Evolutionary conservation across 768 basidiomycete species (phyloP).

Genomic region (Rhizopogon rudus): DNA sequence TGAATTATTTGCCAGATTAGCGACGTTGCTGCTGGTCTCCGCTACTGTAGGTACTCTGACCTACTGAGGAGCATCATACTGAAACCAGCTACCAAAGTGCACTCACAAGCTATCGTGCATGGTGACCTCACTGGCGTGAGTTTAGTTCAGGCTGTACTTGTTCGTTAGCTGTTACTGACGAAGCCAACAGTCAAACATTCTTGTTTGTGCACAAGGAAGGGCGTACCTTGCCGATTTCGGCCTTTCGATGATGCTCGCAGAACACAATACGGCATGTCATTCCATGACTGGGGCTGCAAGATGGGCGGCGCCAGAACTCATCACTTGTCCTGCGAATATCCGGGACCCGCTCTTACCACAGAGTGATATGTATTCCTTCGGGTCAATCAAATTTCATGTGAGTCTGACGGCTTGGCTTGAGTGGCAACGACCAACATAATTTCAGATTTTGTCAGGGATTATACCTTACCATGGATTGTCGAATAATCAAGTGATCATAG

Average conservation of each 20-base stretch:
- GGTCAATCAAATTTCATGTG: slow-evolving; percentile 14
- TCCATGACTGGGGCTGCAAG: neutral
- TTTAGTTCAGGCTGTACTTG: neutral
- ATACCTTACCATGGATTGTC: neutral
- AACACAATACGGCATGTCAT: slow-evolving; percentile 24
- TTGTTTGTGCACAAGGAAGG: neutral
- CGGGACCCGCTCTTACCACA: neutral
- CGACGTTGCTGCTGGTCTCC: too few species aligned
- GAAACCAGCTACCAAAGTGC: neutral
- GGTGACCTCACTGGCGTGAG: slow-evolving; percentile 28
- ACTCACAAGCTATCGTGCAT: slow-evolving; percentile 15
- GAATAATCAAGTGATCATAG: neutral
- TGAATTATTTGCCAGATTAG: too few species aligned
- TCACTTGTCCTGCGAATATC: neutral
- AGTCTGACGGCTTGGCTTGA: neutral
- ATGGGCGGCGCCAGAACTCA: neutral
- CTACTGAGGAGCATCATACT: too few species aligned
- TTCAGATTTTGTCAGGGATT: neutral
- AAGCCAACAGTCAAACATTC: neutral
- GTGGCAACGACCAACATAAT: too few species aligned
- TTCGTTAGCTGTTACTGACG: too few species aligned
- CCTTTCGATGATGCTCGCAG: slow-evolving; percentile 32
- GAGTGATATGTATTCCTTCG: slow-evolving; percentile 16
- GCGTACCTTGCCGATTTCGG: slow-evolving; percentile 33
- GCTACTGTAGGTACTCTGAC: too few species aligned